Conservation (phyloP, 805 yeast species). For the Myxozyma lipomycoides region DNA sequence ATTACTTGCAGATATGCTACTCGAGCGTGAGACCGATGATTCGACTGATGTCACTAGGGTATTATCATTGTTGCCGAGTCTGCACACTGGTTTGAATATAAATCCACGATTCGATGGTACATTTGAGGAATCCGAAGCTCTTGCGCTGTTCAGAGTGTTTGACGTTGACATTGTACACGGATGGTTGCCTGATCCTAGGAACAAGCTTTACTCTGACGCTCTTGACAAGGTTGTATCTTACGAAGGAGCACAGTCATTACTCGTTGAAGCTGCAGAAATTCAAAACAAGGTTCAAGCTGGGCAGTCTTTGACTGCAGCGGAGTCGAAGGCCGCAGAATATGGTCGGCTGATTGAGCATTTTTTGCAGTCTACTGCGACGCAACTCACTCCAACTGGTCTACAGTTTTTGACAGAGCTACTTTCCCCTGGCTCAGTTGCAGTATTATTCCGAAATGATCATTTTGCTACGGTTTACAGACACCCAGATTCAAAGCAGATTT, state of each 20-base stretch:
- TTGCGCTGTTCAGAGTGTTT: constrained; percentile 55
- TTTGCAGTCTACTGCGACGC: constrained; percentile 63
- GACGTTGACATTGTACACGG: constrained; percentile 72
- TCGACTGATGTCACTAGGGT: constrained; percentile 39
- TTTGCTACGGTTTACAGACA: constrained; percentile 60
- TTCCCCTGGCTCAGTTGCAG: constrained; percentile 52
- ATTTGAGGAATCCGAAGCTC: constrained; percentile 52
- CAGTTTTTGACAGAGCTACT: constrained; percentile 45
- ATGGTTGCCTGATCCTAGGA: constrained; percentile 49
- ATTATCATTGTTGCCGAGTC: constrained; percentile 54
- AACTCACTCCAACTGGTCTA: constrained; percentile 69
- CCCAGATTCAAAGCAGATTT: constrained; percentile 45
- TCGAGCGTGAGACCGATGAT: constrained; percentile 32
- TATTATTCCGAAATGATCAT: constrained; percentile 87
- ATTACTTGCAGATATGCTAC: constrained; percentile 48
- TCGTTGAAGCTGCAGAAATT: constrained; percentile 47
- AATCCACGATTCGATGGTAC: constrained; percentile 66
- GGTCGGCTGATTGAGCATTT: constrained; percentile 42
- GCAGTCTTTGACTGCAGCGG: constrained; percentile 12
- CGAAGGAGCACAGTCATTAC: constrained; percentile 57
- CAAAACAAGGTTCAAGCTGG: constrained; percentile 12
- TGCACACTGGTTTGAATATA: constrained; percentile 67
- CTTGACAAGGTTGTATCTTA: constrained; percentile 46
- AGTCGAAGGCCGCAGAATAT: constrained; percentile 15
- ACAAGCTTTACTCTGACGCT: constrained; percentile 37